Percentiles rank a stretch among this genome's conserved stretches.
Evolutionary conservation across 495 filamentous ascomycete genomes (phyloP).

Genomic region (Penicillium ucsense): DNA sequence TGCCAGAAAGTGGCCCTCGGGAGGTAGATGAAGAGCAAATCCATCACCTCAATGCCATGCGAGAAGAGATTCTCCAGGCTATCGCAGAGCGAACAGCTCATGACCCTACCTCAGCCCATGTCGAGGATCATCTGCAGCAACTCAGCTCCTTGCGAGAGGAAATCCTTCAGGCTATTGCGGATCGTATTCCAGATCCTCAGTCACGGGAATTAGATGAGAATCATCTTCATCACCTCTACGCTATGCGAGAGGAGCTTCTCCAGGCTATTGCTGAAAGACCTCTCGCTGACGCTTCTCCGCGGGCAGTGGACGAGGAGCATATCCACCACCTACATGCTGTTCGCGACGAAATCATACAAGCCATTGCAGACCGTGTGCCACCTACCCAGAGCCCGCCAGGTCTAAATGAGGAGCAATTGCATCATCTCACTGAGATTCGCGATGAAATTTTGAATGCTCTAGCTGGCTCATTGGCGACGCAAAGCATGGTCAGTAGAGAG

Average conservation of each 20-base stretch:
- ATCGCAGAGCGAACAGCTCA: constrained; percentile 19
- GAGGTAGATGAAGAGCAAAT: constrained; percentile 11
- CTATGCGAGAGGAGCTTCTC: constrained; percentile 29
- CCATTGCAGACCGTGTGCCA: constrained; percentile 15
- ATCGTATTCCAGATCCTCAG: constrained; percentile 2
- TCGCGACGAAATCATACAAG: constrained; percentile 35
- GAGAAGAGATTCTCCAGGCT: constrained; percentile 39
- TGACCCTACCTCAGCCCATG: constrained; percentile 7
- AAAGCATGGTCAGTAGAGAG: constrained; percentile 38
- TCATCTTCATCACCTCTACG: constrained; percentile 13
- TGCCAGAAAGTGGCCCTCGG: not conserved
- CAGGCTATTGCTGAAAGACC: constrained; percentile 27
- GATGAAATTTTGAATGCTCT: constrained; percentile 34
- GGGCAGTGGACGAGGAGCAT: constrained; percentile 11
- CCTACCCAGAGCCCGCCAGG: constrained; percentile 1
- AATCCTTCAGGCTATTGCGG: constrained; percentile 38
- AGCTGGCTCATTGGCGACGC: constrained; percentile 28
- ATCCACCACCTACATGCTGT: constrained; percentile 13
- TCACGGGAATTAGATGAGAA: constrained; percentile 8
- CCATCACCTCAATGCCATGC: constrained; percentile 10
- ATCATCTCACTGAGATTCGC: constrained; percentile 24
- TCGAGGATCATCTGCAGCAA: constrained; percentile 14
- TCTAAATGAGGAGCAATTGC: constrained; percentile 15
- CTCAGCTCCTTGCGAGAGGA: constrained; percentile 19
- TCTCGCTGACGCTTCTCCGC: not conserved